Evolutionary conservation across 2,329 filamentous ascomycete genomes (phyloP).

Genomic region (Atkinsonella hypoxylon): DNA sequence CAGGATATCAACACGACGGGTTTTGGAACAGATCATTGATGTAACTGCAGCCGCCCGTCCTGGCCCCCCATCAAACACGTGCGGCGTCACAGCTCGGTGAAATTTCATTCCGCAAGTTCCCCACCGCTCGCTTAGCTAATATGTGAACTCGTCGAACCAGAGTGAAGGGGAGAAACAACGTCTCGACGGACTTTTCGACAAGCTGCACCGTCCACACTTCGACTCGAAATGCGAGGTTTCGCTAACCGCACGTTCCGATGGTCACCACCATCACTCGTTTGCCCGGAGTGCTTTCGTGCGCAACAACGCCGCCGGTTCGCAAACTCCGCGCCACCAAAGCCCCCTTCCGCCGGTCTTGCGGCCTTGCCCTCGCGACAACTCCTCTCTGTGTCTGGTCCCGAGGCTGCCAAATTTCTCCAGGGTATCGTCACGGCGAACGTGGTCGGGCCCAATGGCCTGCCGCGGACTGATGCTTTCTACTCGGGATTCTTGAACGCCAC

Average conservation of each 20-base stretch:
- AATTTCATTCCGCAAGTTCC: not conserved
- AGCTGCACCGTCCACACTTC: not conserved
- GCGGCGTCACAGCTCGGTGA: not conserved
- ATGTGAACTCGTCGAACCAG: not conserved
- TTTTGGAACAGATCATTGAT: not conserved
- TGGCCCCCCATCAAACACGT: conserved; percentile 5
- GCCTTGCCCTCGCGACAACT: conserved; percentile 62
- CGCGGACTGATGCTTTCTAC: conserved; percentile 50
- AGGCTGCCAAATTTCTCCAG: conserved; percentile 76
- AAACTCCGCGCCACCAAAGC: conserved; percentile 23
- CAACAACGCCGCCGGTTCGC: conserved; percentile 22
- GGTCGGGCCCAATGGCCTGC: conserved; percentile 24
- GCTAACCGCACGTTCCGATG: conserved; percentile 11
- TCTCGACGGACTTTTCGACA: not conserved
- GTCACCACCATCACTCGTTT: conserved; percentile 12
- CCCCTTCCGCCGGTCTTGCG: conserved; percentile 35
- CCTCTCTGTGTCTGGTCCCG: conserved; percentile 66
- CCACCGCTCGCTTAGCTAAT: too few relatives aligned
- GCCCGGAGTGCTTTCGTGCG: conserved; percentile 9
- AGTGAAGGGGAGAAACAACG: too few relatives aligned
- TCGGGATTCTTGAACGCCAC: conserved; percentile 75
- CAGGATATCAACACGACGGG: too few relatives aligned
- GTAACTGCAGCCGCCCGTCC: not conserved
- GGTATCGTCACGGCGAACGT: conserved; percentile 62
- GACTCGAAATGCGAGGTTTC: conserved; percentile 1